Base-by-base conservation (phyloP, 2,329 filamentous ascomycete species). In the Akanthomyces muscarius region DNA sequence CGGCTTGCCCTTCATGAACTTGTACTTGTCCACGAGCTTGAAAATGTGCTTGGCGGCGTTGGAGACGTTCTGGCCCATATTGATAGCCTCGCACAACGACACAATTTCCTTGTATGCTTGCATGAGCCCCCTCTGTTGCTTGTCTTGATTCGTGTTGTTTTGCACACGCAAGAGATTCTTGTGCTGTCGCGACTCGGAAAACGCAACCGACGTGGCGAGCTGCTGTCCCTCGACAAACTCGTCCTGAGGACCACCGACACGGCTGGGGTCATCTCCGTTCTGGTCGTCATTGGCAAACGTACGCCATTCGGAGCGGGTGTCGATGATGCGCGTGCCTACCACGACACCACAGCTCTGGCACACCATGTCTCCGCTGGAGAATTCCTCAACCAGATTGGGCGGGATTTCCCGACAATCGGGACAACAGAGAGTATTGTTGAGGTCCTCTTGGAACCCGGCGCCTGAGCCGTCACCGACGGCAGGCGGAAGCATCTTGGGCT, bases 241-340 rank as follows among this genome's bases (percentile, higher is more conserved):
- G 72, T 98, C 97, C 65, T 89, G 89, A 6, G 90, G 91, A 70
- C 98, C 95, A 80, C 95, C 95, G 68, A 99, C 94, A 92, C 95
- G 95, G 64, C 92, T 97, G 5, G 96, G 95, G 69, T 99, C 95
- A 70, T 98, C 96, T 72, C 91, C 93, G 71, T 91, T 92, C 75
- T 97, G 92, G 74, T 99, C 96, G 72, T 99, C 95, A 74, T 98
- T 98, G 73, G 93, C 92, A 78, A 99, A 99, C 0, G 95, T 99
- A 74, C 95, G 91, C 95, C 95, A 99, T 79, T 99, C 95, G 54
- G 92, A 97, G 66, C 96, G 90, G 65, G 91, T 96, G 74, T 99
- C 96, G 72, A 99, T 93, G 74, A 95, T 92, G 68, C 92, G 89
- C 71, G 94, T 90, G 65, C 90, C 90, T 36, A 99, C 85, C 6